These are phyloP conservation scores for Rhizopogon roseolus DNA, from an alignment of 768 basidiomycete genomes.

Conservation along the genomic window DNA sequence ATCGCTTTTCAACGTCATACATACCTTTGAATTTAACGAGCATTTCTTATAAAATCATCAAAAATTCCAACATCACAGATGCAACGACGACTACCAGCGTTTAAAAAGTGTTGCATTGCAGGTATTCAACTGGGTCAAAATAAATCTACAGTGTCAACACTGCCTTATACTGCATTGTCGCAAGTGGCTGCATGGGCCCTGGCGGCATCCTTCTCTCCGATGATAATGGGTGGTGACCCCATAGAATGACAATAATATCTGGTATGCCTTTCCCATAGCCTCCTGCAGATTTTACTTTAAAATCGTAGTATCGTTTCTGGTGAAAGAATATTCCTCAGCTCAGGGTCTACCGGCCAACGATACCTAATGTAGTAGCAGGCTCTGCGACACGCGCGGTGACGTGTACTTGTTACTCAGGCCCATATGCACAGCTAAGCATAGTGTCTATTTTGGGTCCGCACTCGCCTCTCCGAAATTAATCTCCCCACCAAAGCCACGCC, in stretches of 20 bases:
- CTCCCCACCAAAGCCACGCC: not conserved
- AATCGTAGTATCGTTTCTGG: no score
- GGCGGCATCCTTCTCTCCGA: not conserved
- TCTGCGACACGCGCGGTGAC: no score
- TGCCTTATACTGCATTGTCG: not conserved
- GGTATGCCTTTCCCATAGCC: not conserved
- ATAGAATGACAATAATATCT: not conserved
- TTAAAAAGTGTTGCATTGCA: no score
- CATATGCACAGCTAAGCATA: not conserved
- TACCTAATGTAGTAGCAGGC: not conserved
- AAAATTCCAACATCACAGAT: no score
- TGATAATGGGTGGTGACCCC: not conserved
- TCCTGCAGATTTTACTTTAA: not conserved
- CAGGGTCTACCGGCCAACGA: not conserved
- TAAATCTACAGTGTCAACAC: no score
- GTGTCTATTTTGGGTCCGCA: not conserved
- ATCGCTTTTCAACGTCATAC: no score
- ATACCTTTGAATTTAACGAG: no score
- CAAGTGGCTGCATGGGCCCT: not conserved
- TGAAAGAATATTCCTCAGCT: no score
- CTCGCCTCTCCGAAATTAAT: not conserved
- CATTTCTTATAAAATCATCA: no score
- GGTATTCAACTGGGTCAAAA: not conserved
- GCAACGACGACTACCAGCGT: not conserved
- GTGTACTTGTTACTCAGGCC: not conserved